A percentile compares a stretch with the other conserved stretches of the same genome.
These are phyloP conservation scores for Hericium alpestre DNA, from an alignment of 768 basidiomycete genomes.

Conservation along the genomic window DNA sequence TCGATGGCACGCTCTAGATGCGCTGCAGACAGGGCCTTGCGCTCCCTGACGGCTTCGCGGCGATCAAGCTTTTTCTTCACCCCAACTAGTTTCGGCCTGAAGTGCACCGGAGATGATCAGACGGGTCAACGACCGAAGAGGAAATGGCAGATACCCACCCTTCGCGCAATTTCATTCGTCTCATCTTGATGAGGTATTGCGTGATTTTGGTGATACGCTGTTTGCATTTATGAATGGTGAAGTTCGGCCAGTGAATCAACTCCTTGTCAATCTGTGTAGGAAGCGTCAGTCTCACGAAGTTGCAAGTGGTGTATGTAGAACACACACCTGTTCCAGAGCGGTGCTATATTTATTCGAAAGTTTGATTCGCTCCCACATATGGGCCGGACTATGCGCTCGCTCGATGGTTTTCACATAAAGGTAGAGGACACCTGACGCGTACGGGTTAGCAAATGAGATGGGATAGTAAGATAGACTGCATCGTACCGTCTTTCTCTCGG, in stretches of 20 bases:
- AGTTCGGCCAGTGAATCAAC: conserved; percentile 97
- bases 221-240: conserved; percentile 97
- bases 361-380: conserved; percentile 96
- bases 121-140: no score
- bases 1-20: conserved; percentile 92
- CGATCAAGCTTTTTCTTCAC: conserved; percentile 97
- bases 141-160: conserved; percentile 42
- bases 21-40: conserved; percentile 92
- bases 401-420: conserved; percentile 97
- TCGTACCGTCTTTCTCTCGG: conserved; percentile 80
- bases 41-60: conserved; percentile 84
- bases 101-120: not conserved
- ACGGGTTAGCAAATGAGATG: not conserved
- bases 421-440: conserved; percentile 60
- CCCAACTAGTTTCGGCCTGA: conserved; percentile 83
- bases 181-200: conserved; percentile 98
- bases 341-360: conserved; percentile 91
- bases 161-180: conserved; percentile 74
- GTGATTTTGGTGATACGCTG: conserved; percentile 98
- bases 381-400: conserved; percentile 88
- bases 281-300: not conserved
- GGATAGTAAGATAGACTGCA: not conserved
- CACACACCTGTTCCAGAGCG: conserved; percentile 84
- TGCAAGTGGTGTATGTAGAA: not conserved
- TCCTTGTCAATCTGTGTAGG: conserved; percentile 77